These are phyloP conservation scores for Umbelopsis vinacea DNA, from an alignment of 192 early-diverging fungal species.

Conservation along the genomic window DNA sequence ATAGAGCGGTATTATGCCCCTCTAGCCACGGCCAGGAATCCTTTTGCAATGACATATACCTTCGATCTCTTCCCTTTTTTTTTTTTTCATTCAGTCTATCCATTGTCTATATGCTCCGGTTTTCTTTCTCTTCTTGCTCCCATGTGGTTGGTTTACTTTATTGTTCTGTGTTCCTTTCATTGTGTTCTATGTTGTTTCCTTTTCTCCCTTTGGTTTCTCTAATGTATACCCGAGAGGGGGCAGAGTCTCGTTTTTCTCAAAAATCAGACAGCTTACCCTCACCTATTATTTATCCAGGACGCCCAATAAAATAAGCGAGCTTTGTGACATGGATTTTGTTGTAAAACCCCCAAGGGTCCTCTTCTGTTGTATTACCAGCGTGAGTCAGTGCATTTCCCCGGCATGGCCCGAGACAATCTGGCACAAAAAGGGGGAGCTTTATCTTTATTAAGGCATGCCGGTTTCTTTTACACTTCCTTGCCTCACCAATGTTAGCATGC, in stretches of 20 bases:
- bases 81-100: not conserved
- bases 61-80: not conserved
- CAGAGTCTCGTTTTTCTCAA: not conserved
- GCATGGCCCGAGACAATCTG: slow-evolving; percentile 17
- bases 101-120: not conserved
- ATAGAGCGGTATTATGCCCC: no score
- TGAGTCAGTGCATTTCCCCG: slow-evolving; percentile 21
- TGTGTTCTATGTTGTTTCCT: slow-evolving; percentile 1
- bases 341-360: slow-evolving; percentile 13
- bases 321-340: slow-evolving; percentile 14
- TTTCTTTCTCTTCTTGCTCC: slow-evolving; percentile 1
- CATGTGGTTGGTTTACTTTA: not conserved
- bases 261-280: not conserved
- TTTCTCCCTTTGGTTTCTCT: slow-evolving; percentile 8
- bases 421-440: not conserved
- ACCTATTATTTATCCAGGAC: slow-evolving; percentile 8
- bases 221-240: not conserved
- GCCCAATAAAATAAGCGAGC: not conserved
- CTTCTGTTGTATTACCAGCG: slow-evolving; percentile 19
- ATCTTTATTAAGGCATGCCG: slow-evolving; percentile 1
- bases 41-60: not conserved
- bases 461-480: not conserved
- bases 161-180: not conserved
- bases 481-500: slow-evolving; percentile 7
- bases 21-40: no score